Base-by-base conservation (phyloP, 441 rosid genomes). In the Bocquillonia castaneifolia region DNA sequence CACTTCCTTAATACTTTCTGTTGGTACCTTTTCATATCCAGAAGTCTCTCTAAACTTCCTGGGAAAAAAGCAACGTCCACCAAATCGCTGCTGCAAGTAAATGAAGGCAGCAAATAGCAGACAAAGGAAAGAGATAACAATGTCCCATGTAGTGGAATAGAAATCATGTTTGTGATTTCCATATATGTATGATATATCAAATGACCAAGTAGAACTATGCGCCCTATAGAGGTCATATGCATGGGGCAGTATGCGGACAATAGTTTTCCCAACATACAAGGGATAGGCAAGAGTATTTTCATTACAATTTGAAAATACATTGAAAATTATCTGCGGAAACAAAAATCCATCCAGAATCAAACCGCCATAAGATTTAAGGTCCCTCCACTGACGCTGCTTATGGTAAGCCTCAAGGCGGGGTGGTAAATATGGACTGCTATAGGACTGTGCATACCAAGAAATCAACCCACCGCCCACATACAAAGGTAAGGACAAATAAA, bases 121-220 rank as follows among this genome's bases (percentile, higher is more conserved):
- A 64, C 96, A 85, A 13, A 77, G 70, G 48, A 78, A 72, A 32
- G 87, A 85, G 56, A 93, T 89, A 23, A 86, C 67, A 39, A 93
- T 78, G 77, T 91, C 88, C 99, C 96, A 91, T 17, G 91, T 76
- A n/a, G 91, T 88, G 32, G 99, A 93, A 75, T 83, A 89, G n/a
- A 86, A 88, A 68, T 89, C 97, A 73, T 79, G 72, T 52, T 77
- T 81, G 78, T 83, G 97, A 74, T 84, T 87, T 45, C 93, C 97
- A 68, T 89, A 93, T 20, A 93, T 83, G 71, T 76, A 88, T 15
- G 96, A 86, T 63, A 74, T 69, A 73, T 80, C 93, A 32, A 80
- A 82, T 66, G 80, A 76, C 83, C 84, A 75, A 36, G 87, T 55
- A 10, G 86, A 84, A 68, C 79, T 81, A 70, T 65, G 91, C 48